Percentiles rank a stretch among this genome's conserved stretches.
These are phyloP conservation scores for Nitzschia sp. DNA, from an alignment of 108 stramenopile genomes.

Conservation along the genomic window DNA sequence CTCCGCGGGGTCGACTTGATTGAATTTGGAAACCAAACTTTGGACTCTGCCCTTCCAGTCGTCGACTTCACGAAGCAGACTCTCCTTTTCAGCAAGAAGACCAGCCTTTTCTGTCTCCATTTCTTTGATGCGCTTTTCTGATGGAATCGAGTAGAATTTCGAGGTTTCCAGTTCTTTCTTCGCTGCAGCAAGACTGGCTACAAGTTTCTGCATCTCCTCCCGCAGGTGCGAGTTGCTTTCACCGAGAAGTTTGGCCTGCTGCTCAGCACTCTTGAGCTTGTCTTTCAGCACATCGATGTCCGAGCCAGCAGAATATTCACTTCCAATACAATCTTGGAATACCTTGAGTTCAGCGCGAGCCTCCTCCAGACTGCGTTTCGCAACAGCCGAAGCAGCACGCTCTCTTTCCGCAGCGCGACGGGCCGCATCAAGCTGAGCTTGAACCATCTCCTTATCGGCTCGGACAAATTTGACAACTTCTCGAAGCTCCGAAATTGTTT, in stretches of 20 bases:
- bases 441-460: constrained; percentile 74
- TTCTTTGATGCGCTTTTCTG: constrained; percentile 37
- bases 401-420: constrained; percentile 76
- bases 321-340: constrained; percentile 36
- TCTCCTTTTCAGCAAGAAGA: constrained; percentile 76
- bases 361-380: constrained; percentile 79
- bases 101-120: constrained; percentile 67
- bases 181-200: constrained; percentile 32
- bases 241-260: constrained; percentile 66
- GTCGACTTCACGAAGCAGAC: constrained; percentile 74
- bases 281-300: constrained; percentile 17
- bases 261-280: constrained; percentile 58
- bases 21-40: constrained; percentile 82
- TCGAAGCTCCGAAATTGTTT: constrained; percentile 66
- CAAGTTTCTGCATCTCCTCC: constrained; percentile 55
- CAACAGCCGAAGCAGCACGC: constrained; percentile 60
- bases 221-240: constrained; percentile 83
- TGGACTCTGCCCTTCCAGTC: constrained; percentile 87
- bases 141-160: constrained; percentile 50
- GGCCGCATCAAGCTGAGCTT: constrained; percentile 74
- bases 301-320: neutral
- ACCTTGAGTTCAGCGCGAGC: constrained; percentile 73
- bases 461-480: constrained; percentile 81
- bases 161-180: constrained; percentile 41
- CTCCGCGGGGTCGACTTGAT: constrained; percentile 89